Evolutionary conservation across 2,329 filamentous ascomycete species (phyloP), one percentile per base, ranked within the genome.

Genomic region (Juglanconis sp.): DNA sequence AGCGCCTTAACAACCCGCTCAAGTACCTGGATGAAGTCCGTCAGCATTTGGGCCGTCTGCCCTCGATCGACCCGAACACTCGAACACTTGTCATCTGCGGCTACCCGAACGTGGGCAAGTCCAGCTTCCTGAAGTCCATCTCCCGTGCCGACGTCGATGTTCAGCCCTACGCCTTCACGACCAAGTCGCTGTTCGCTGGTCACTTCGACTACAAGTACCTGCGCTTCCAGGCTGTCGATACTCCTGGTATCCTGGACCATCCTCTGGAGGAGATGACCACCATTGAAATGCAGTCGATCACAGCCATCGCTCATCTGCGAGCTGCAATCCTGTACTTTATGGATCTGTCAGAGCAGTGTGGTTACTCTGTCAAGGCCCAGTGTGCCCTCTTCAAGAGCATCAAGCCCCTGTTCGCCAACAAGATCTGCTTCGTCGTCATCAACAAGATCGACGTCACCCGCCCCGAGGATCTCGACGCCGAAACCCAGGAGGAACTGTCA

Each of bases 191-290:
- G 70, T 99, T 97, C 72, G 94, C 98, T 35, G 95, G 95, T 62
- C 95, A 99, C 78, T 97, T 98, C 73, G 92, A 96, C 77, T 96
- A 96, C 82, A 96, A 96, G 78, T 95, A 94, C 78, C 81, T 92
- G 67, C 84, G 91, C 64, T 92, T 92, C 78, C 90, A 93, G 65
- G 68, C 69, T 31, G 64, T 99, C 68, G 95, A 99, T 77, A 99
- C 95, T 10, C 94, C 94, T n/a, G 95, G 95, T 81, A 96, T 99
- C 67, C 80, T 99, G 63, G 95, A 99, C 69, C 95, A 99, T 74
- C 93, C 94, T 40, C 86, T 99, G 8, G 95, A 98, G 77, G 95
- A 98, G 79, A 99, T 98, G 95, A 96, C 97, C 79, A 98, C 95
- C 3, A 99, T 99, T 72, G 95, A 99, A 78, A 98, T 98, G 92